Percentiles rank a stretch among this genome's conserved stretches.
phyloP scores from a whole-genome alignment of 1,139 yeast species.

The Torulaspora globosa region DNA sequence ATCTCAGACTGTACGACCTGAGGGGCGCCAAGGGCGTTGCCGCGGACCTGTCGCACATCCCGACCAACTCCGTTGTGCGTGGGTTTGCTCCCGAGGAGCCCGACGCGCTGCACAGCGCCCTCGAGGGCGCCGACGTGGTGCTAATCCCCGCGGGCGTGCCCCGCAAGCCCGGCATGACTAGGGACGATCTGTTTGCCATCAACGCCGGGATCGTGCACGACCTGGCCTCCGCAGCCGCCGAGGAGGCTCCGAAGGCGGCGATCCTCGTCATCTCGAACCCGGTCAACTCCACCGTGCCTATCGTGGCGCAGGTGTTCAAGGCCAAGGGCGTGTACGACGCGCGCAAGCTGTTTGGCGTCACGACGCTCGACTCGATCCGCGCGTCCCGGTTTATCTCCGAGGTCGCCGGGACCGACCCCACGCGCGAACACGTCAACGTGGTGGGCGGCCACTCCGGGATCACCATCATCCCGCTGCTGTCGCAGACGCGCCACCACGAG shows the following conservation, averaged over 20 bases:
- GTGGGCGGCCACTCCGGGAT: constrained; percentile 99
- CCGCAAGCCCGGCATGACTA: constrained; percentile 99
- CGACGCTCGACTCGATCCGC: constrained; percentile 92
- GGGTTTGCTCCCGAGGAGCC: constrained; percentile 75
- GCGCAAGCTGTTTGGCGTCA: constrained; percentile 89
- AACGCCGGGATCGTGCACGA: constrained; percentile 95
- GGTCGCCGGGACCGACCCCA: constrained; percentile 51
- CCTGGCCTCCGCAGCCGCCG: constrained; percentile 85
- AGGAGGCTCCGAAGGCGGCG: constrained; percentile 81
- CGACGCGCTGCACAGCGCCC: constrained; percentile 71
- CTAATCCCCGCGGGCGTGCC: constrained; percentile 99
- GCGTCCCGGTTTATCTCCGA: constrained; percentile 83
- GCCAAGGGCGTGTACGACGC: constrained; percentile 86
- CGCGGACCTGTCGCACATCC: constrained; percentile 90
- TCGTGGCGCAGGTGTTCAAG: constrained; percentile 92
- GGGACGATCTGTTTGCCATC: constrained; percentile 96
- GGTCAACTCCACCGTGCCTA: constrained; percentile 97
- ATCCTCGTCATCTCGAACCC: constrained; percentile 91
- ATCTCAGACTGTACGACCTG: constrained; percentile 84
- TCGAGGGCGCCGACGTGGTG: constrained; percentile 79
- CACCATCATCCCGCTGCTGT: constrained; percentile 92
- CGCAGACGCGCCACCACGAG: constrained; percentile 58
- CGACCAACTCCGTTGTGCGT: constrained; percentile 78
- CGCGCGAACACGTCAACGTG: constrained; percentile 70
- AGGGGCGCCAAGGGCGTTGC: constrained; percentile 97